Base-by-base conservation (phyloP, 768 basidiomycete genomes). In the Obba rivulosa region DNA sequence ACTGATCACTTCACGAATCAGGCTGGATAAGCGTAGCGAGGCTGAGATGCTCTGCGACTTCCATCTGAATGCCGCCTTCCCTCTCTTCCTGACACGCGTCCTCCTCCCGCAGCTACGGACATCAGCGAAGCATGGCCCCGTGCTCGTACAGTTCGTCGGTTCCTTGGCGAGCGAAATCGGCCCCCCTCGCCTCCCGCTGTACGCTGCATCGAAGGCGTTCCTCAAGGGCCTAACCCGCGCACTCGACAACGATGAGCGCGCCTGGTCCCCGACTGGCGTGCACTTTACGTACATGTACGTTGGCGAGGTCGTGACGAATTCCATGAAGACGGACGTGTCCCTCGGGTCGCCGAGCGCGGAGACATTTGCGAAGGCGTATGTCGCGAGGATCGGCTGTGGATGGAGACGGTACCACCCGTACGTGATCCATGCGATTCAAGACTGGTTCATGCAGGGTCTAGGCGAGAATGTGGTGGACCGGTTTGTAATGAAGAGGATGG, bases 71-170 rank as follows among this genome's bases (percentile, higher is more conserved):
- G 38, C 46, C 4, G 9, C 28, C 22, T 39, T 45, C 24, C 37
- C 43, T 17, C 23, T 45, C 28, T 16, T 34, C 16, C 43, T 46
- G 18, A 28, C 44, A 3, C 34, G 61, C 41, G 57, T 53, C 10
- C 50, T 64, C 25, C 59, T 64, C n/a, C 62, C 62, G 14, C 46
- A 55, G 23, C 56, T 64, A 8, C 62, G 62, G 14, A 48, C 54
- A 28, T 28, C 52, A n/a, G 52, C 55, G 35, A 41, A 35, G 20
- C 42, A 44, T 34, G 57, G 57, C n/a, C 62, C 62, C 23, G 58
- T 56, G 13, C 43, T 55, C 36, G 50, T 64, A 20, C 48, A 54
- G 10, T 64, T 59, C 54, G 46, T 57, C 42, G 61, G 63, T 43
- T 64, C 61, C 10, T 37, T 55, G 28, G 49, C 54, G 0, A 51